A percentile compares a stretch with the other conserved stretches of the same genome.
Evolutionary conservation across 2,329 filamentous ascomycete genomes (phyloP).

Genomic region (Epichloe hybrida): DNA sequence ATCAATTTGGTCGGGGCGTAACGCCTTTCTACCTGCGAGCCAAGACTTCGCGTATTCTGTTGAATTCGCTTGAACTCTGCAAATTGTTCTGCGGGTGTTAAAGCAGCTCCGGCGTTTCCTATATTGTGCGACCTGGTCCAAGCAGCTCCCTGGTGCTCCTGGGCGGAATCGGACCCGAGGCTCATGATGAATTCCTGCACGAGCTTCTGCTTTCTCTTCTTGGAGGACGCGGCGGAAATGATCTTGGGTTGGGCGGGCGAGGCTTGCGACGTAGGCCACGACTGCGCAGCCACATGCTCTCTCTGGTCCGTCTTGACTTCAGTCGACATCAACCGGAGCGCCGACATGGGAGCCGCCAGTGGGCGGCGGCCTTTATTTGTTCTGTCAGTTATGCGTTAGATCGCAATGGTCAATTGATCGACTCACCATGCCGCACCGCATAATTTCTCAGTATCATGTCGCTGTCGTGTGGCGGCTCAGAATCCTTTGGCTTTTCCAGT

Average conservation of each 20-base stretch:
- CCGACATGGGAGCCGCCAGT: conserved; percentile 30
- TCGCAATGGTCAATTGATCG: conserved; percentile 5
- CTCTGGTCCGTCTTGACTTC: conserved; percentile 11
- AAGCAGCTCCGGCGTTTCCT: conserved; percentile 20
- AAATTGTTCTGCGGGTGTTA: conserved; percentile 26
- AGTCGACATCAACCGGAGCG: conserved; percentile 15
- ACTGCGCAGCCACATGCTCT: conserved; percentile 4
- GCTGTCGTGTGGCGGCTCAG: conserved; percentile 7
- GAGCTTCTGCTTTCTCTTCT: conserved; percentile 22
- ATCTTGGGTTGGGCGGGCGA: conserved; percentile 10
- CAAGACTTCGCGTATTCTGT: conserved; percentile 31
- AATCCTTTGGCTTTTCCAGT: neutral
- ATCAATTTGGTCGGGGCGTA: conserved; percentile 57
- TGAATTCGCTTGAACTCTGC: conserved; percentile 24
- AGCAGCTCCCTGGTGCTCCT: conserved; percentile 18
- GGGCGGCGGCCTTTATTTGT: conserved; percentile 27
- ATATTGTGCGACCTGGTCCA: conserved; percentile 21
- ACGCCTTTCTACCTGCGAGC: conserved; percentile 34
- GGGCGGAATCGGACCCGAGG: conserved; percentile 21
- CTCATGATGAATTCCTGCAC: conserved; percentile 20
- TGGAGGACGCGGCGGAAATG: conserved; percentile 9
- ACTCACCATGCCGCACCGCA: conserved; percentile 40
- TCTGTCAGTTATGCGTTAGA: neutral
- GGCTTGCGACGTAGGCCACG: conserved; percentile 13
- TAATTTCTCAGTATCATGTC: conserved; percentile 44